phyloP scores from a whole-genome alignment of 108 stramenopile genomes.

The Chaetoceros muelleri region DNA sequence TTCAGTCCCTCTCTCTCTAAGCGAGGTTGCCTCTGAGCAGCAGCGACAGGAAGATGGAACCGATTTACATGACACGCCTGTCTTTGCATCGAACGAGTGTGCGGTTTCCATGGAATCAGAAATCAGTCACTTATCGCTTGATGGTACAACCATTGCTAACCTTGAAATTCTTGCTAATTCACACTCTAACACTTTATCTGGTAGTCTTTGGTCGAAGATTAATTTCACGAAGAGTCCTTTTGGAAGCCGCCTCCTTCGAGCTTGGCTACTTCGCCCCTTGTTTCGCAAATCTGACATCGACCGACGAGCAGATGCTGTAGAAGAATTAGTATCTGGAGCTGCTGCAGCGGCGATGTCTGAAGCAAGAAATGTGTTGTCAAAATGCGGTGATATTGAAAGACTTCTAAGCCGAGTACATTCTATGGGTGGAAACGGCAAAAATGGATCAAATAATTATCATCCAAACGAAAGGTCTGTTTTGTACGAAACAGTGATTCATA shows the following conservation, averaged over 20 bases:
- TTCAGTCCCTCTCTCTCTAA: neutral
- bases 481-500: conserved; percentile 88
- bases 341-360: conserved; percentile 58
- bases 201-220: conserved; percentile 86
- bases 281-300: conserved; percentile 80
- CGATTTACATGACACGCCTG: neutral
- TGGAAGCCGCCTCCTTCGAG: conserved; percentile 86
- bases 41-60: conserved; percentile 5
- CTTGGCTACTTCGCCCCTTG: conserved; percentile 93
- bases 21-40: neutral
- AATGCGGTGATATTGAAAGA: conserved; percentile 92
- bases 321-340: conserved; percentile 69
- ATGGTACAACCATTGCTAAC: conserved; percentile 92
- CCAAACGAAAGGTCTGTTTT: conserved; percentile 93
- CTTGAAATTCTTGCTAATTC: conserved; percentile 87
- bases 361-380: conserved; percentile 48
- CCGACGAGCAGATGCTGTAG: conserved; percentile 88
- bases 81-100: neutral
- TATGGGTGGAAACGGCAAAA: conserved; percentile 51
- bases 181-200: conserved; percentile 51
- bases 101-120: conserved; percentile 19
- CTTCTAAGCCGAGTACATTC: conserved; percentile 87
- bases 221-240: conserved; percentile 86
- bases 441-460: conserved; percentile 34
- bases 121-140: conserved; percentile 82